Evolutionary conservation across 2,329 filamentous ascomycete species (phyloP).

Genomic region (Calonectria fujianensis): DNA sequence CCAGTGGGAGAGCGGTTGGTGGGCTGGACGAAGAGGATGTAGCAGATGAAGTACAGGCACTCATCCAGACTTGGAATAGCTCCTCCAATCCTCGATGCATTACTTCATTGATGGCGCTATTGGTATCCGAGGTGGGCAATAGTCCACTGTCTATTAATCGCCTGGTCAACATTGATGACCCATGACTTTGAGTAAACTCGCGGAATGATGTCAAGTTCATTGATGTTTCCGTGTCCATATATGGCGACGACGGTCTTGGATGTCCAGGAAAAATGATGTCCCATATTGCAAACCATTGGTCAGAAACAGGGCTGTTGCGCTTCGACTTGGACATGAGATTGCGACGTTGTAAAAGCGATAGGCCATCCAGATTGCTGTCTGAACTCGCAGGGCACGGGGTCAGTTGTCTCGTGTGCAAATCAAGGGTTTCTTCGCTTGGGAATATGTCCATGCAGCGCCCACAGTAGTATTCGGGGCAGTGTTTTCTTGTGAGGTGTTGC

Average conservation of each 20-base stretch:
- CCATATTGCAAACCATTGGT: background rate
- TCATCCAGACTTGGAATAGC: background rate
- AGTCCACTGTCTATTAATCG: background rate
- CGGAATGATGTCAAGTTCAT: background rate
- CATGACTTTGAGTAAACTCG: background rate
- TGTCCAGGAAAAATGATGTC: background rate
- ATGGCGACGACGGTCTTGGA: background rate
- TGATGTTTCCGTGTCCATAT: background rate
- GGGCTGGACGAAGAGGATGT: background rate
- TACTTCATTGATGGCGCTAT: background rate
- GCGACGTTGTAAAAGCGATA: background rate
- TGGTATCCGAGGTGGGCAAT: background rate
- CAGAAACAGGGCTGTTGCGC: background rate
- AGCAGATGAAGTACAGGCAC: background rate
- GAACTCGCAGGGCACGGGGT: background rate
- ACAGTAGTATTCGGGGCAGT: background rate
- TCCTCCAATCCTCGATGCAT: background rate
- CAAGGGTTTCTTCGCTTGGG: background rate
- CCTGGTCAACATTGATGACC: background rate
- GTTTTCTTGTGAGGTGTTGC: background rate
- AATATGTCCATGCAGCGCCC: background rate
- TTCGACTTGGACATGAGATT: background rate
- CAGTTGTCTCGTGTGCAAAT: background rate
- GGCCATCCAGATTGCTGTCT: background rate
- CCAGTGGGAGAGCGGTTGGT: background rate